Evolutionary conservation across 2,329 filamentous ascomycete genomes (phyloP), one percentile per base, ranked within the genome.

Genomic region (Torrubiellomyces zombiae): DNA sequence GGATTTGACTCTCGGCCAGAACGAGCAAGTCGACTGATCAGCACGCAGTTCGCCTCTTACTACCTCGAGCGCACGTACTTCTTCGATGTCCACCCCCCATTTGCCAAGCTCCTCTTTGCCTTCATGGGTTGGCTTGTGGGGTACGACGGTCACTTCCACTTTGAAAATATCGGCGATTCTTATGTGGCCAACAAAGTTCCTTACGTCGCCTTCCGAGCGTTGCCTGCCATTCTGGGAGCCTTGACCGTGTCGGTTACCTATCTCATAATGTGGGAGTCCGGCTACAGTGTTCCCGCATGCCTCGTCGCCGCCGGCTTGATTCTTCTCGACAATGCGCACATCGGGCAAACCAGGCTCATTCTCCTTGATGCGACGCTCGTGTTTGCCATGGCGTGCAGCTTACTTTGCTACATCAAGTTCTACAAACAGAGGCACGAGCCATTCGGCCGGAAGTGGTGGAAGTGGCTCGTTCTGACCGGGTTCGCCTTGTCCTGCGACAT

Each of bases 211-310:
- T 93, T 91, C 58, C 80, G 89, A 40, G 78, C 85, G 22, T 70
- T 98, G 61, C 89, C 89, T 20, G 89, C 89, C 31, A 69, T 89
- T 24, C 71, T 95, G 39, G 89, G 89, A 37, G 77, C 89, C 28
- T 60, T 98, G 38, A 98, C 89, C 8, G 82, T 98, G 25, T 78
- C 85, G n/a, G 78, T 86, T 23, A 75, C 81, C 28, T 98, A 92
- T 53, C 58, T 92, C 48, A 98, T 93, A 53, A 98, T 98, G 89
- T 98, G 89, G 89, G 89, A 98, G 56, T 95, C 89, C 24, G 89
- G 85, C 34, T 98, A 98, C 56, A 93, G 82, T 36, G 63, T 98
- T 20, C 89, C 89, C 8, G 89, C 89, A 29, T 92, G 81, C 48
- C 60, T 95, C 28, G 63, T 94, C 29, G 82, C 89, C 6, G 71